These are phyloP conservation scores for Cladosporium sp. DNA, from an alignment of 2,329 filamentous ascomycete genomes.

Conservation along the genomic window DNA sequence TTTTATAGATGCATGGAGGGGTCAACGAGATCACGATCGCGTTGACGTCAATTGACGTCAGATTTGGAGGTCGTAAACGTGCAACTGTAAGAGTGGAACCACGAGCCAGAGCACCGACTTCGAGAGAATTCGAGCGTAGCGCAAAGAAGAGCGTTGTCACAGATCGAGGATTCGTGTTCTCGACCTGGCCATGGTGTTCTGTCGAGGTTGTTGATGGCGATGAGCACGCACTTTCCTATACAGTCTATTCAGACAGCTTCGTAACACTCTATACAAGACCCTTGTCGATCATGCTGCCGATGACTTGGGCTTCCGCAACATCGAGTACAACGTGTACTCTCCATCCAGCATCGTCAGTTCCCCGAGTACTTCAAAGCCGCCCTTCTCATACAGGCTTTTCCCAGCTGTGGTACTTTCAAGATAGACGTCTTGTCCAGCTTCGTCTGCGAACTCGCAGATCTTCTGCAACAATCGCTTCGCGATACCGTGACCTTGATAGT, in stretches of 20 bases:
- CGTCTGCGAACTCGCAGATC: constrained; percentile 10
- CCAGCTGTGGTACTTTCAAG: constrained; percentile 10
- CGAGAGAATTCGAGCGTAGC: neutral
- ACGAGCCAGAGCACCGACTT: neutral
- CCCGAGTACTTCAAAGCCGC: constrained; percentile 16
- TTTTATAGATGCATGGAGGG: constrained; percentile 3
- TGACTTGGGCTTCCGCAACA: neutral
- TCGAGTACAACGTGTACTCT: neutral
- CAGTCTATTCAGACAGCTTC: neutral
- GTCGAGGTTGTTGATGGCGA: neutral
- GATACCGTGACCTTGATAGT: constrained; percentile 13
- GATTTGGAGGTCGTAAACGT: neutral
- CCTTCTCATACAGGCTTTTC: constrained; percentile 11
- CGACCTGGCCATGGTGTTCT: neutral
- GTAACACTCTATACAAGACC: neutral
- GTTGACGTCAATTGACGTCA: constrained; percentile 6
- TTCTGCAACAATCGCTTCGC: constrained; percentile 3
- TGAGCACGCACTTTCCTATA: neutral
- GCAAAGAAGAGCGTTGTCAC: constrained; percentile 1
- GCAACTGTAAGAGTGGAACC: neutral
- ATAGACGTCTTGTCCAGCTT: constrained; percentile 15
- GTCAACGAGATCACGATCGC: constrained; percentile 1
- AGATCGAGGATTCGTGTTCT: neutral
- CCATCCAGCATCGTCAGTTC: neutral
- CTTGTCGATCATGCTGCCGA: neutral